A percentile compares a stretch with the other conserved stretches of the same genome.
phyloP scores from a whole-genome alignment of 148 eudicot genomes.

The Silene latifolia region DNA sequence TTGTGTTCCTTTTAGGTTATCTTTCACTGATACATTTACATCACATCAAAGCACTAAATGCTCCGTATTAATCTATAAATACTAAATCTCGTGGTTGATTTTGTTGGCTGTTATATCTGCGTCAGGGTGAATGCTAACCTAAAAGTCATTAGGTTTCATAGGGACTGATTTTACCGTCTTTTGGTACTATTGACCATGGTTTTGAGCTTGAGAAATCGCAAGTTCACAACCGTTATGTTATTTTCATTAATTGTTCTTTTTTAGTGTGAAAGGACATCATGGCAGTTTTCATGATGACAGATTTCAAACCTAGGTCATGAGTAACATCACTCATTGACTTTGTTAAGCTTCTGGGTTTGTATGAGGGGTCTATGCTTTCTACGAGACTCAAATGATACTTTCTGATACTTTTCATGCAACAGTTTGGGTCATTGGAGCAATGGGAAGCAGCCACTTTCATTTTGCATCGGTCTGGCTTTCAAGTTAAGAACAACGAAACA shows the following conservation, averaged over 20 bases:
- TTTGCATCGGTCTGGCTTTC: constrained; percentile 63
- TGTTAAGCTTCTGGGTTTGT: background rate
- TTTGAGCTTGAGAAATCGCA: too few species aligned
- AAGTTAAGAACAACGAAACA: constrained; percentile 53
- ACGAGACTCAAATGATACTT: constrained; percentile 9
- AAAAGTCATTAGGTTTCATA: background rate
- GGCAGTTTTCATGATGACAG: too few species aligned
- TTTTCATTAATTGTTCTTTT: too few species aligned
- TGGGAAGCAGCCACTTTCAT: constrained; percentile 70
- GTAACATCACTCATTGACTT: background rate
- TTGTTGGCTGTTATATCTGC: background rate
- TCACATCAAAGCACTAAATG: background rate
- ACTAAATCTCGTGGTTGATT: background rate
- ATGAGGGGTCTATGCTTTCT: constrained; percentile 7
- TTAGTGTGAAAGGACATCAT: too few species aligned
- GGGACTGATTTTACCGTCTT: background rate
- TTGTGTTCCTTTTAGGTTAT: background rate
- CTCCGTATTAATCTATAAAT: background rate
- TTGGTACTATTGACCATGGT: background rate
- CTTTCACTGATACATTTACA: constrained; percentile 3
- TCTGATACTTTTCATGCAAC: constrained; percentile 28
- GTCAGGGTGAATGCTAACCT: background rate
- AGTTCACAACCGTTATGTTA: too few species aligned
- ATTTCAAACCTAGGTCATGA: too few species aligned
- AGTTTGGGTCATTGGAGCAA: constrained; percentile 64